Base-by-base conservation (phyloP, 768 basidiomycete species). In the Russula abietina region DNA sequence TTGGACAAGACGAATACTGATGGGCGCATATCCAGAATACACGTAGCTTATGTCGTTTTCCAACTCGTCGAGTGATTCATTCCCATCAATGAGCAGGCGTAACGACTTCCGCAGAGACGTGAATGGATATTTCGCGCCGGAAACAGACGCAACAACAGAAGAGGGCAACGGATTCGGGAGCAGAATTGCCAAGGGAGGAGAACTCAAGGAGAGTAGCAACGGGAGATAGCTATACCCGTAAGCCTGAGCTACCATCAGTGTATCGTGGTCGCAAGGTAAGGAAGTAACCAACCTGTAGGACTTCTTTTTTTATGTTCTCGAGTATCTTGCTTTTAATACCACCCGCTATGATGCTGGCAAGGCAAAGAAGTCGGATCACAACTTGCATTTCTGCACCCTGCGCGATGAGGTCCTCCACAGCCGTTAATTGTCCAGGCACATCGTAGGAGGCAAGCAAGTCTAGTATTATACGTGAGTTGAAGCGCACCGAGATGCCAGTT, bases 371-470 rank as follows among this genome's bases (percentile, higher is more conserved):
- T 62, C 97, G 81, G 11, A 95, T 71, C 5, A 96, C 83, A 10
- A 80, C 80, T 65, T 85, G 83, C 79, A 94, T 81, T 46, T 94
- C 90, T 2, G 87, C 86, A 57, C 91, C 91, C 69, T 91, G 89
- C 19, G 90, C 84, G 65, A 98, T 86, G 68, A 99, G 77, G 60
- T 95, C 92, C 71, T 98, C 96, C 59, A 99, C 91, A 0, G 87
- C 85, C n/a, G 76, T 76, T 48, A 97, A 80, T 72, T 98, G 97
- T 4, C 80, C 79, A 14, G 84, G 76, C 30, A 89, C 78, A 69
- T 98, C 90, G 70, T 95, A 93, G 8, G 93, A 95, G 8, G 94
- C 92, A 33, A 98, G 82, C n/a, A 99, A 80, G 73, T 98, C 95
- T 98, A 70, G 12, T 12, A 49, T 46, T 38, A 26, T 36, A 36